phyloP scores from a whole-genome alignment of 2,329 filamentous ascomycete species.

The Paraphoma chrysanthemicola region DNA sequence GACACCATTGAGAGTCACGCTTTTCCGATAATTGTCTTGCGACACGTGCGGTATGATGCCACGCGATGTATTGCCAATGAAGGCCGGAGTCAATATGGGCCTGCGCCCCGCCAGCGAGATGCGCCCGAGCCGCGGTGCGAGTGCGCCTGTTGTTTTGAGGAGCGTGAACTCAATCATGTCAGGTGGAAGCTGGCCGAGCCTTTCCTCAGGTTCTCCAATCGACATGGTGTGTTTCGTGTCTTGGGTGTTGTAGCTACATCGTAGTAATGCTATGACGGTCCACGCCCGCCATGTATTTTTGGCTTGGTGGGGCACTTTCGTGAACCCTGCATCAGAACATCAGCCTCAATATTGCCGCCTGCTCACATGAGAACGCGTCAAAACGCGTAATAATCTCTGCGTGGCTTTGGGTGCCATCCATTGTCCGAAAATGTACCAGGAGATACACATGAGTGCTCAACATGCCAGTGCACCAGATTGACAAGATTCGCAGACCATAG shows the following conservation, averaged over 20 bases:
- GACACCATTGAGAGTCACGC: slow-evolving; percentile 70
- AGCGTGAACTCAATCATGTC: slow-evolving; percentile 56
- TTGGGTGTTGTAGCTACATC: no score
- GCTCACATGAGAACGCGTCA: slow-evolving; percentile 20
- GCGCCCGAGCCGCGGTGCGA: slow-evolving; percentile 71
- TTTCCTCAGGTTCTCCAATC: slow-evolving; percentile 5
- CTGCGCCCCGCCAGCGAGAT: slow-evolving; percentile 69
- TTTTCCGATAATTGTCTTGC: slow-evolving; percentile 76
- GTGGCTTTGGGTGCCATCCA: no score
- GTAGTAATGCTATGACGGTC: background rate
- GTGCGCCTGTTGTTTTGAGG: slow-evolving; percentile 44
- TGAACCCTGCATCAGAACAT: slow-evolving; percentile 1
- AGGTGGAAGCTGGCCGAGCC: slow-evolving; percentile 35
- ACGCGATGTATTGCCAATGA: slow-evolving; percentile 79
- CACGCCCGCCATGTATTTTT: background rate
- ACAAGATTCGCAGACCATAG: no score
- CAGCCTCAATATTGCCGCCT: slow-evolving; percentile 4
- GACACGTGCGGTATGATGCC: slow-evolving; percentile 87
- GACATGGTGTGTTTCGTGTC: slow-evolving; percentile 11
- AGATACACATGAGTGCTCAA: no score
- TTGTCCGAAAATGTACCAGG: no score
- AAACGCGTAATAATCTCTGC: background rate
- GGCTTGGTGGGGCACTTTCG: slow-evolving; percentile 9
- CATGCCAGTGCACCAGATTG: no score
- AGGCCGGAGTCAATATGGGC: slow-evolving; percentile 82